These are phyloP conservation scores for Astrephomene gubernaculifera DNA, from an alignment of 139 green algal genomes.

Conservation along the genomic window DNA sequence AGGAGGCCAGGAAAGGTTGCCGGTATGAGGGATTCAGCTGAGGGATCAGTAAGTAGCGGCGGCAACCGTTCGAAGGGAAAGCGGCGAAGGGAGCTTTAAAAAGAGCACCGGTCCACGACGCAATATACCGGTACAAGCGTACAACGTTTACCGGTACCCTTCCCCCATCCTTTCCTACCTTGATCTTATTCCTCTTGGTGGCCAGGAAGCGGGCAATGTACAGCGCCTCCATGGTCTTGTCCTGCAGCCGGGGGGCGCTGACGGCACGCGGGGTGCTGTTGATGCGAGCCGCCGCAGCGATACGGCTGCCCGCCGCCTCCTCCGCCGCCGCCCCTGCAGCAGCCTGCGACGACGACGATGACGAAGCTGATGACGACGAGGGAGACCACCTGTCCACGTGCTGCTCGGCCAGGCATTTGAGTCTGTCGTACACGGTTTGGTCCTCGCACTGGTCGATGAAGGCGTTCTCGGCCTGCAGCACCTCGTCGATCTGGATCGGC, in stretches of 20 bases:
- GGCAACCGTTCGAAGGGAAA: no score
- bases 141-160: no score
- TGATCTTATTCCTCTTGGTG: constrained; percentile 47
- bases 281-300: neutral
- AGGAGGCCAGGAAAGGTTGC: no score
- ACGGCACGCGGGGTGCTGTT: neutral
- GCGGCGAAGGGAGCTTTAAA: no score
- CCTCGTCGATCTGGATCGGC: constrained; percentile 30
- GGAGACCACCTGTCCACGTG: constrained; percentile 33
- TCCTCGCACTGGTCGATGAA: constrained; percentile 31
- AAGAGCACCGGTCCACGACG: no score
- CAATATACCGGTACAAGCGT: no score
- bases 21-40: no score
- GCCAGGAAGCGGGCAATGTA: constrained; percentile 51
- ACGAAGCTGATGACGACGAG: neutral
- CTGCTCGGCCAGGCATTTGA: constrained; percentile 20
- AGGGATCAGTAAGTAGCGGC: no score
- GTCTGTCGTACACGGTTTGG: neutral
- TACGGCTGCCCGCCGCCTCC: neutral
- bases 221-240: constrained; percentile 55
- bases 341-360: no score
- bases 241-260: constrained; percentile 29
- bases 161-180: constrained; percentile 35
- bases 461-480: constrained; percentile 47
- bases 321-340: neutral